phyloP scores from a whole-genome alignment of 176 grass and related monocot species.

The Oryza longistaminata region DNA sequence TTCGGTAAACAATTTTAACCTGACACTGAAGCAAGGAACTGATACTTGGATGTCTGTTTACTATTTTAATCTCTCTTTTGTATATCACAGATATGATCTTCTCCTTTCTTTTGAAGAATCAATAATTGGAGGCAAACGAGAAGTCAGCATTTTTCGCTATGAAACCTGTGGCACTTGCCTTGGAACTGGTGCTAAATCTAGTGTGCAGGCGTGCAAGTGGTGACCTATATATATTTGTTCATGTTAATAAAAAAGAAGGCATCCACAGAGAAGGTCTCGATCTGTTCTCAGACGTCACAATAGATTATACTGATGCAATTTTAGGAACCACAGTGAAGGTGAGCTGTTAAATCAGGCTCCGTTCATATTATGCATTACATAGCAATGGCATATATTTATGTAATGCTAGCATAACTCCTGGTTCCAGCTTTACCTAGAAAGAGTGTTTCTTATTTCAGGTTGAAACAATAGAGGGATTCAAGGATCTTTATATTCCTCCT shows the following conservation, averaged over 20 bases:
- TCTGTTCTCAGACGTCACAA: constrained; percentile 60
- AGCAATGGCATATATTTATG: not conserved
- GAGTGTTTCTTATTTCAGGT: constrained; percentile 57
- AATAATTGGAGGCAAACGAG: constrained; percentile 56
- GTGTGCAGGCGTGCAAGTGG: constrained; percentile 62
- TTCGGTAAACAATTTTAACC: constrained; percentile 51
- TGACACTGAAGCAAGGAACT: not conserved
- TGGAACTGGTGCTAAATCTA: constrained; percentile 81
- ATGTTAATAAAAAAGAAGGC: constrained; percentile 71
- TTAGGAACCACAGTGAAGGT: constrained; percentile 87
- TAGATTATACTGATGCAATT: constrained; percentile 89
- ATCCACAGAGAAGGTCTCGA: constrained; percentile 75
- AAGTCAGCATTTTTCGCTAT: constrained; percentile 49
- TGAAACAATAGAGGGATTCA: constrained; percentile 77
- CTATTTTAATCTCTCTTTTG: not conserved
- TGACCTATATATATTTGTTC: constrained; percentile 75
- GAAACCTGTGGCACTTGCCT: constrained; percentile 68
- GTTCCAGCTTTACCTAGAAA: constrained; percentile 29
- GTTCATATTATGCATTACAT: constrained; percentile 22
- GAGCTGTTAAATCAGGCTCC: not conserved
- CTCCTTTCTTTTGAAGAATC: constrained; percentile 94
- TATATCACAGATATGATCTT: constrained; percentile 65
- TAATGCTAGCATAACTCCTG: not conserved
- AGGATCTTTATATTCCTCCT: constrained; percentile 73
- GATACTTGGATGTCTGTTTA: constrained; percentile 18